Base-by-base conservation (phyloP, 768 basidiomycete genomes). In the Suillus paluster region DNA sequence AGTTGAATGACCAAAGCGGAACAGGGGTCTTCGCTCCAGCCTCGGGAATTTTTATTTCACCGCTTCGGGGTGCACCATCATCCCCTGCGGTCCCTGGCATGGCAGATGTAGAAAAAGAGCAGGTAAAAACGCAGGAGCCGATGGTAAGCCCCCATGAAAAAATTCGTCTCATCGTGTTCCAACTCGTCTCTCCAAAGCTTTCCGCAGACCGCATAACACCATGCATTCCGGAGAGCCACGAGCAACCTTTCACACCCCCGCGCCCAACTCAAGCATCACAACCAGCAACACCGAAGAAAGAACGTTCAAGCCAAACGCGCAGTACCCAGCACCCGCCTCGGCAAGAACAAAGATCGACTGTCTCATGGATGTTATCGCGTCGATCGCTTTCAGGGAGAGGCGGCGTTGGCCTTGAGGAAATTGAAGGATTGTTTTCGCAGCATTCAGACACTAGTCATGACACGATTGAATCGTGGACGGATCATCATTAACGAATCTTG, bases 381-480 rank as follows among this genome's bases (percentile, higher is more conserved):
- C 70, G 66, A 10, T 44, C 61, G 33, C 66, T 62, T 33, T 52
- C 41, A 6, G 58, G 69, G 46, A 66, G 62, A 53, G 62, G 58
- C 38, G 21, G 53, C 41, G 25, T 15, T 50, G 14, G 36, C 21
- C 52, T 25, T 11, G 58, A 64, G 58, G 65, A 62, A 30, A 57
- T 62, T 23, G 59, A 63, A 5, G 15, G 19, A 62, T 59, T 7
- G 44, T 21, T 23, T 62, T 63, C 66, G 38, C 62, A 59, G 36
- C 52, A 57, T 45, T 42, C 64, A 45, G 39, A 39, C 10, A 58
- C 57, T 50, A 72, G 69, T 58, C 68, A 68, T 36, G 76, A 78
- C 62, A 78, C 66, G 39, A 80, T 79, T 36, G 76, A 79, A 59
- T 79, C 75, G 38, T 80, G 79, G 79, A 59, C 67, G n/a, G 66